Base-by-base conservation (phyloP, 306 rosid species). In the Quercus alba region DNA sequence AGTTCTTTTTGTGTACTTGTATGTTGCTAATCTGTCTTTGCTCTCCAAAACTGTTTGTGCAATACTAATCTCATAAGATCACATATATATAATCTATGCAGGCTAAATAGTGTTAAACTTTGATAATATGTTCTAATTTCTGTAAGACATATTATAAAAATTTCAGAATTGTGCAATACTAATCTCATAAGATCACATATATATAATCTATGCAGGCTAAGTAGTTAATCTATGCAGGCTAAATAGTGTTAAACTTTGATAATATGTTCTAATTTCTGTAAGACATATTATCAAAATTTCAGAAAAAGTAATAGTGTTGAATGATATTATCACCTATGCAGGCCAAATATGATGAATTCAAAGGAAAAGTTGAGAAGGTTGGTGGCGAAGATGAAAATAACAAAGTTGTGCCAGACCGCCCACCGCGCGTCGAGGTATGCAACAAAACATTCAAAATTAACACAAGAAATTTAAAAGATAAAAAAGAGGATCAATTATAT, bases 261-360 rank as follows among this genome's bases (percentile, higher is more conserved):
- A 35, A 35, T 35, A 35, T 35, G 41, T 35, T 35, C 41, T 35
- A 35, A 35, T 35, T 35, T 35, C 41, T 35, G 41, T 35, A 1
- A 35, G 41, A 35, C 41, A 35, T 6, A 35, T 6, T 6, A 35
- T 35, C 2, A 13, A 56, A 15, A 21, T 21, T 56, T 35, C 9
- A 35, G 44, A 35, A 35, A 35, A 56, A 56, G 8, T 3, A 56
- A 5, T 56, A 21, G 19, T 56, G 62, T 56, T 19, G 9, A 21
- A 17, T 73, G 75, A 72, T 15, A 20, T 28, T 26, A 21, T 5
- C 4, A 41, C 21, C 9, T 20, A 7, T n/a, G 28, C 72, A 76
- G 79, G 70, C 13, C 1, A 61, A 61, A 41, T 76, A 76, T 20
- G 79, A 76, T 61, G 72, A 57, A 2, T 20, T 76, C 57, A 76